phyloP scores from a whole-genome alignment of 2,329 filamentous ascomycete genomes.

The Colletotrichum higginsianum region DNA sequence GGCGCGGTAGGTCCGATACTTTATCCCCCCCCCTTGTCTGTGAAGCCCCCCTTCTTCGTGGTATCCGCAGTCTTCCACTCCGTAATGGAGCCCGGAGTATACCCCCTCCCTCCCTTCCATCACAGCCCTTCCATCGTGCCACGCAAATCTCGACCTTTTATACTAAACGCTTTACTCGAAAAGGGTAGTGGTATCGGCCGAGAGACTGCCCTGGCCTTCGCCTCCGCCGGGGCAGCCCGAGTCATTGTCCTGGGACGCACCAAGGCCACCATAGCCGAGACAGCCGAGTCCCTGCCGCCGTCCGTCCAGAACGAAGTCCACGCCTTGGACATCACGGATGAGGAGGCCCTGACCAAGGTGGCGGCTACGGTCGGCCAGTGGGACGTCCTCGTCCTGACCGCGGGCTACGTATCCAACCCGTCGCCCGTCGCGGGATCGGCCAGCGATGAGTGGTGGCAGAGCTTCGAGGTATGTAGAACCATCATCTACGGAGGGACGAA shows the following conservation, averaged over 20 bases:
- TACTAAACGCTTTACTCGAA: neutral
- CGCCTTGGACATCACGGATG: constrained; percentile 31
- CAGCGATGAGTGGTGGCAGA: constrained; percentile 45
- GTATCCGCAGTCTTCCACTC: neutral
- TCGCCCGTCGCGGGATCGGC: constrained; percentile 39
- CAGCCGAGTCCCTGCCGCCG: constrained; percentile 44
- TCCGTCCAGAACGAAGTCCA: constrained; percentile 17
- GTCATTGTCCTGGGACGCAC: constrained; percentile 59
- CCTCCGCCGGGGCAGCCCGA: constrained; percentile 55
- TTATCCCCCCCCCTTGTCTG: neutral
- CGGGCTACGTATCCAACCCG: constrained; percentile 41
- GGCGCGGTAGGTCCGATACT: constrained; percentile 65
- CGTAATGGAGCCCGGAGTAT: neutral
- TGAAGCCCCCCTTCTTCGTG: neutral
- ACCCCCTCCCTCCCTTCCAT: neutral
- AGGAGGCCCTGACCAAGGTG: constrained; percentile 18
- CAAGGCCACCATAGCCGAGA: constrained; percentile 47
- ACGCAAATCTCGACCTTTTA: too few relatives aligned
- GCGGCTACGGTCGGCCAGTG: constrained; percentile 41
- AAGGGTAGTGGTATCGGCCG: constrained; percentile 70
- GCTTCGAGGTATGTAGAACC: constrained; percentile 44
- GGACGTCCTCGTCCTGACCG: constrained; percentile 42
- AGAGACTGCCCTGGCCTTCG: constrained; percentile 74
- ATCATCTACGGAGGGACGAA: too few relatives aligned
- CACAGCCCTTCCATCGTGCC: neutral